Conservation (phyloP, 2,329 filamentous ascomycete species). For the Trichoderma sp. region DNA sequence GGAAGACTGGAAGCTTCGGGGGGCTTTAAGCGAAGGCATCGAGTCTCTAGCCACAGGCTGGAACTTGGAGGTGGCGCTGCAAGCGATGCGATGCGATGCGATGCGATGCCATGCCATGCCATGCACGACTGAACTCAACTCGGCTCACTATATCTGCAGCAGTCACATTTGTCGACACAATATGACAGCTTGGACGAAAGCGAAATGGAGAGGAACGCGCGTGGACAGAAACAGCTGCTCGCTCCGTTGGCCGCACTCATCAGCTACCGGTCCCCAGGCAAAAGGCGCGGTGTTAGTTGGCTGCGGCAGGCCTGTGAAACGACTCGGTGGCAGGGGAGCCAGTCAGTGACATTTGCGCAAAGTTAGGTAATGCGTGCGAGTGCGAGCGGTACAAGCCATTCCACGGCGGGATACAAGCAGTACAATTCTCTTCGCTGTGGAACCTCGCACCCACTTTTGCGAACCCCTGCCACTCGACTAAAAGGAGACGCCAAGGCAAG, state of each 20-base stretch:
- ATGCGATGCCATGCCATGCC: not conserved
- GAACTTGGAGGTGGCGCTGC: constrained; percentile 3
- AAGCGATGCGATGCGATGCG: not conserved
- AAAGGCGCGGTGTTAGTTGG: not conserved
- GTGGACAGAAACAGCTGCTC: constrained; percentile 18
- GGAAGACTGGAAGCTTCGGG: not conserved
- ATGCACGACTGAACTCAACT: not conserved
- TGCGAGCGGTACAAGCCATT: not conserved
- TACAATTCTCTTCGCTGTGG: not conserved
- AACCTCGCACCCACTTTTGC: not conserved
- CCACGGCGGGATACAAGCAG: not conserved
- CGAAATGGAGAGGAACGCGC: constrained; percentile 12
- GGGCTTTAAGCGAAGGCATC: not conserved
- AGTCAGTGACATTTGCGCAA: not conserved
- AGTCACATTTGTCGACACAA: not conserved
- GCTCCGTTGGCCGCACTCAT: not conserved
- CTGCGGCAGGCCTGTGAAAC: constrained; percentile 18
- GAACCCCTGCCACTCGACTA: constrained; percentile 13
- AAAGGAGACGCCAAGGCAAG: constrained; percentile 3
- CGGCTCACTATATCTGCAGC: constrained; percentile 5
- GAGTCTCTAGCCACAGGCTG: constrained; percentile 11
- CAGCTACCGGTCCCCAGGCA: not conserved
- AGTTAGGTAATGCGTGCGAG: not conserved
- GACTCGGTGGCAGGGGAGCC: not conserved
- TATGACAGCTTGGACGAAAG: constrained; percentile 14